Evolutionary conservation across 805 yeast genomes (phyloP).

Genomic region (Schwanniomyces yamadae): DNA sequence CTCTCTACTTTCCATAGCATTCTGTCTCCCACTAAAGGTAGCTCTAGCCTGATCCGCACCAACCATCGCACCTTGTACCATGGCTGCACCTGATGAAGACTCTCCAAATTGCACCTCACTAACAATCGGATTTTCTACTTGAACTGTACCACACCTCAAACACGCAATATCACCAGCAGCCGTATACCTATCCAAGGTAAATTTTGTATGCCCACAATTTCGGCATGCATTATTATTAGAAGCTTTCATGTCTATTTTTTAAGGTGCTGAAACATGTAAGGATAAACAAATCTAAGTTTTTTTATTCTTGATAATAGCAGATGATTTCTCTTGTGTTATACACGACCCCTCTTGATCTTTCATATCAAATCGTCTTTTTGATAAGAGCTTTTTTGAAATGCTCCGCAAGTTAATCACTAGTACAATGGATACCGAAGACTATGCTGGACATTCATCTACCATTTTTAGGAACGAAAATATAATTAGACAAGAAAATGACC

Average conservation of each 20-base stretch:
- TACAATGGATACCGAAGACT: too few relatives aligned
- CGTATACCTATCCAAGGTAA: constrained; percentile 22
- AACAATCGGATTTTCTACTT: constrained; percentile 91
- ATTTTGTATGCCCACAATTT: constrained; percentile 24
- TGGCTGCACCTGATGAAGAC: constrained; percentile 88
- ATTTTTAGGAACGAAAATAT: background rate
- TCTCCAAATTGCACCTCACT: constrained; percentile 95
- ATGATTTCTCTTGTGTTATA: too few relatives aligned
- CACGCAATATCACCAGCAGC: constrained; percentile 77
- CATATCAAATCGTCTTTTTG: too few relatives aligned
- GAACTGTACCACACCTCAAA: constrained; percentile 78
- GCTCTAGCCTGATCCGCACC: constrained; percentile 84
- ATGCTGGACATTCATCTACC: too few relatives aligned
- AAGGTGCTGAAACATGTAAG: too few relatives aligned
- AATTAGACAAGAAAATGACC: background rate
- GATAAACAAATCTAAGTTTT: too few relatives aligned
- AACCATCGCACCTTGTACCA: constrained; percentile 92
- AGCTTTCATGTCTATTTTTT: constrained; percentile 2
- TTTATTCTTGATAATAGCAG: too few relatives aligned
- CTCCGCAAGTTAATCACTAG: too few relatives aligned
- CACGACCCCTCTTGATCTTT: too few relatives aligned
- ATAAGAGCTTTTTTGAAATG: too few relatives aligned
- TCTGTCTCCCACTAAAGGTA: constrained; percentile 62
- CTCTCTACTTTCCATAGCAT: constrained; percentile 80
- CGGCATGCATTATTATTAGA: constrained; percentile 16